Evolutionary conservation across 345 rosid genomes (phyloP).

Genomic region (Jatropha curcas): DNA sequence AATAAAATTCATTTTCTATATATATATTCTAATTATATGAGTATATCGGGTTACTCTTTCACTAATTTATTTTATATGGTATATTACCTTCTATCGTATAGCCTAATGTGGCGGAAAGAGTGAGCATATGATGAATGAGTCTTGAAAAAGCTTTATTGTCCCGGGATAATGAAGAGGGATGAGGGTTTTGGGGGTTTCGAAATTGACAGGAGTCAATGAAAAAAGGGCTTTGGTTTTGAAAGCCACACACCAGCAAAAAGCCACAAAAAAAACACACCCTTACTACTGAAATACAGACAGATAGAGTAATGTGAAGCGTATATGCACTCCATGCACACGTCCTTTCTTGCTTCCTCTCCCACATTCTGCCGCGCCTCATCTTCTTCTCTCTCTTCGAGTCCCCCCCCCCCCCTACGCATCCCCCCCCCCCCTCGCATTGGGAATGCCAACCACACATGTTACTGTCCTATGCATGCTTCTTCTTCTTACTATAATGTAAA

Average conservation of each 20-base stretch:
- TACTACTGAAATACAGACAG: slow-evolving; percentile 47
- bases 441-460: slow-evolving; percentile 40
- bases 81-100: too few relatives aligned
- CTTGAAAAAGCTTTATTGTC: slow-evolving; percentile 29
- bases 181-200: slow-evolving; percentile 46
- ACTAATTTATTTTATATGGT: too few relatives aligned
- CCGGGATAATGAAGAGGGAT: slow-evolving; percentile 27
- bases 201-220: slow-evolving; percentile 39
- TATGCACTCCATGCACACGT: slow-evolving; percentile 54
- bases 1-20: too few relatives aligned
- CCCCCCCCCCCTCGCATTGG: too few relatives aligned
- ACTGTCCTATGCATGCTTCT: slow-evolving; percentile 4
- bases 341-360: slow-evolving; percentile 54
- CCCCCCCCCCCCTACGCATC: too few relatives aligned
- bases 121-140: neutral
- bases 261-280: slow-evolving; percentile 26
- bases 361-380: slow-evolving; percentile 47
- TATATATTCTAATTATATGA: too few relatives aligned
- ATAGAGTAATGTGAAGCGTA: slow-evolving; percentile 49
- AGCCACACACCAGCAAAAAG: slow-evolving; percentile 21
- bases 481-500: too few relatives aligned
- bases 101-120: slow-evolving; percentile 27
- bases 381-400: slow-evolving; percentile 5
- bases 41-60: too few relatives aligned
- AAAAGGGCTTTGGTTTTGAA: slow-evolving; percentile 12